Evolutionary conservation across 2,329 filamentous ascomycete genomes (phyloP).

Genomic region (Epichloe bromicola): DNA sequence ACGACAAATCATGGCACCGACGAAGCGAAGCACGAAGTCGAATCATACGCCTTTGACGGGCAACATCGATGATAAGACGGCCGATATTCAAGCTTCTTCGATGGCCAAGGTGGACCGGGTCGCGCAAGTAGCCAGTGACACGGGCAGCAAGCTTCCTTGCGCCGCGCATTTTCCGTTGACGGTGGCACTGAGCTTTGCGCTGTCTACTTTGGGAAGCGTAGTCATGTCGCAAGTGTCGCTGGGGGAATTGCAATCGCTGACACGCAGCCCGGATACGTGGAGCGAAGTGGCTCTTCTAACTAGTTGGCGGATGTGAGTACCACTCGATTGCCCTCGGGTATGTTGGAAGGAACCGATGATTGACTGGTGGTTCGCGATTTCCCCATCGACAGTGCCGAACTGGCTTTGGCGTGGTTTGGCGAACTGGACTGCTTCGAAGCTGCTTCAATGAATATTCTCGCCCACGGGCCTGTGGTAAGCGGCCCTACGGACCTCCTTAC

Average conservation of each 20-base stretch:
- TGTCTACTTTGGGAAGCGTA: slow-evolving; percentile 53
- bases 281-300: slow-evolving; percentile 43
- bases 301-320: slow-evolving; percentile 42
- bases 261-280: slow-evolving; percentile 49
- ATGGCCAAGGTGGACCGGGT: slow-evolving; percentile 8
- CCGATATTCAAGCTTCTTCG: background rate
- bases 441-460: slow-evolving; percentile 52
- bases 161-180: slow-evolving; percentile 39
- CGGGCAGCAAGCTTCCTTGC: slow-evolving; percentile 24
- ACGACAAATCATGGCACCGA: slow-evolving; percentile 9
- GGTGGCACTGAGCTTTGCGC: slow-evolving; percentile 40
- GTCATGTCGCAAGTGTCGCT: slow-evolving; percentile 45
- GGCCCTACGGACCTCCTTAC: background rate
- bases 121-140: background rate
- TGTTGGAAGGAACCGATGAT: slow-evolving; percentile 5
- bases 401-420: slow-evolving; percentile 60
- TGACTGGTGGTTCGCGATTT: background rate
- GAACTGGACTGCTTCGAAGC: slow-evolving; percentile 63
- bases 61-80: background rate
- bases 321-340: background rate
- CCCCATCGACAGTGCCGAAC: slow-evolving; percentile 40
- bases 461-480: slow-evolving; percentile 55
- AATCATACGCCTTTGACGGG: slow-evolving; percentile 5
- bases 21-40: slow-evolving; percentile 12
- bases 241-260: slow-evolving; percentile 54